Percentiles rank a stretch among this genome's conserved stretches.
phyloP scores from a whole-genome alignment of 2,329 filamentous ascomycete species.

The Cladosporium sp. region DNA sequence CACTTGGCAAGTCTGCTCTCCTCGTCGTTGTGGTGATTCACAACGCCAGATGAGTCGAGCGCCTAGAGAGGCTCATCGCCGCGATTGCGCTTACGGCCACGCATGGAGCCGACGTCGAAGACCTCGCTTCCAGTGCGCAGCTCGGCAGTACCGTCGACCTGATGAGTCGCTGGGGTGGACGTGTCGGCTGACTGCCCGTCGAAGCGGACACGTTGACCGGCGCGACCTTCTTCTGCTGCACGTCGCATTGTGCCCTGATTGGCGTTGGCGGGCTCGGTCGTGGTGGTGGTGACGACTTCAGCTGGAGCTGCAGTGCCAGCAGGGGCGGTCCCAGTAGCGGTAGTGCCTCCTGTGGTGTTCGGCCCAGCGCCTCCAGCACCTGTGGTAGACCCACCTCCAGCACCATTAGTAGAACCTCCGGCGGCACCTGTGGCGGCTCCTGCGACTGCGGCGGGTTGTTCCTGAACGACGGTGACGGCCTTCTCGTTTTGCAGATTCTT shows the following conservation, averaged over 20 bases:
- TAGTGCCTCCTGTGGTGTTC: not conserved
- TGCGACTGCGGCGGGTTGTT: not conserved
- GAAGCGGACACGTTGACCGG: constrained; percentile 4
- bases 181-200: not conserved
- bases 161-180: not conserved
- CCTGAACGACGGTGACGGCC: not conserved
- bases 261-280: not conserved
- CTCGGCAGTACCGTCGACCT: constrained; percentile 5
- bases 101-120: constrained; percentile 11
- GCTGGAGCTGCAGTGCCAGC: not conserved
- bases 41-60: constrained; percentile 4
- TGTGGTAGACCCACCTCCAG: not conserved
- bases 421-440: not conserved
- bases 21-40: constrained; percentile 5
- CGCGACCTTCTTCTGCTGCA: constrained; percentile 9
- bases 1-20: not conserved
- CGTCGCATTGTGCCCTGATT: constrained; percentile 6
- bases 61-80: constrained; percentile 11
- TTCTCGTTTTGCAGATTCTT: not conserved
- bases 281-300: constrained; percentile 1
- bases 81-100: constrained; percentile 4
- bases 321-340: not conserved
- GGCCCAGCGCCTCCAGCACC: not conserved
- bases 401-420: not conserved
- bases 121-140: constrained; percentile 9